Evolutionary conservation across 768 basidiomycete genomes (phyloP).

Genomic region (Lentinula boryana): DNA sequence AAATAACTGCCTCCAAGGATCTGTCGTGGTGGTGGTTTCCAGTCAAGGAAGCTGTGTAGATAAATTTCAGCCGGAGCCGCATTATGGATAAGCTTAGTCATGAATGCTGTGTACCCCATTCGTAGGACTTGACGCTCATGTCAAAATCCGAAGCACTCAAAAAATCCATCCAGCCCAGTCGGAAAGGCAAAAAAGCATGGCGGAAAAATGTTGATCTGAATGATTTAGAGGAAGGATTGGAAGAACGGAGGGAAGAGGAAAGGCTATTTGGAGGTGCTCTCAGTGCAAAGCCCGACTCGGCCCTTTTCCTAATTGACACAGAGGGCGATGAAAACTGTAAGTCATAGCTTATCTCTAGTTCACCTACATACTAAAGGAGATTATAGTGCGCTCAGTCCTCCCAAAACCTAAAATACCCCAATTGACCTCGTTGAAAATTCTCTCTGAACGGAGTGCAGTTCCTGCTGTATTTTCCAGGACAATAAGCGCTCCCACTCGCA

Average conservation of each 20-base stretch:
- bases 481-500: conserved; percentile 19
- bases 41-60: conserved; percentile 2
- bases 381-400: conserved; percentile 51
- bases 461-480: conserved; percentile 72
- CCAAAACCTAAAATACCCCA: conserved; percentile 40
- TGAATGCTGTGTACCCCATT: not conserved
- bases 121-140: not conserved
- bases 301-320: conserved; percentile 78
- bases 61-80: not conserved
- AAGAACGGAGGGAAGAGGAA: conserved; percentile 76
- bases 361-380: not conserved
- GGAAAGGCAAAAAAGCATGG: conserved; percentile 94
- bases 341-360: conserved; percentile 11
- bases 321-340: conserved; percentile 71
- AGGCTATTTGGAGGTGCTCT: conserved; percentile 64
- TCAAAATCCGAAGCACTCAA: conserved; percentile 40
- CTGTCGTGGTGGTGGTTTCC: conserved; percentile 1
- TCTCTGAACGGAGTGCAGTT: conserved; percentile 81
- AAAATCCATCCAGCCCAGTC: conserved; percentile 53
- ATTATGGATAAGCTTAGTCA: not conserved
- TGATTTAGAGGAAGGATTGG: conserved; percentile 71
- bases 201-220: conserved; percentile 87
- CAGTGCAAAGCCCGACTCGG: conserved; percentile 53
- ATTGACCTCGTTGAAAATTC: conserved; percentile 71
- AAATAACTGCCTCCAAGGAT: not conserved